Percentiles rank a stretch among this genome's conserved stretches.
These are phyloP conservation scores for Globisporangium lucens DNA, from an alignment of 352 stramenopile genomes.

Conservation along the genomic window DNA sequence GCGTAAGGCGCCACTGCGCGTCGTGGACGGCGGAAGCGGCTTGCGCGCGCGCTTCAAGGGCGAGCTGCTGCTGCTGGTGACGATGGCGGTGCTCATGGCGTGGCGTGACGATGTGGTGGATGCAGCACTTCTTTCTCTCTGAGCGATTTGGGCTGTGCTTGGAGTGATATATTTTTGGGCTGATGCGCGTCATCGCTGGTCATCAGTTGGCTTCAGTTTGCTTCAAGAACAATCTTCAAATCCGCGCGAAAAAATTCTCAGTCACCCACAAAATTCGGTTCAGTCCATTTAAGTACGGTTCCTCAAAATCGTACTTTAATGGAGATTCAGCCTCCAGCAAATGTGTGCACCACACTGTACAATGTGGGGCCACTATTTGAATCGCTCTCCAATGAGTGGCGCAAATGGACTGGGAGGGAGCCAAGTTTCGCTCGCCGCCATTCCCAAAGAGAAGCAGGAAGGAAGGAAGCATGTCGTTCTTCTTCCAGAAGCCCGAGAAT, in stretches of 20 bases:
- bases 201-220: neutral
- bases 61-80: neutral
- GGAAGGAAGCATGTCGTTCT: slow-evolving; percentile 61
- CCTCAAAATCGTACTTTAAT: neutral
- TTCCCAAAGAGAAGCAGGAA: slow-evolving; percentile 1
- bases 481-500: slow-evolving; percentile 91
- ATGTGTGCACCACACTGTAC: neutral
- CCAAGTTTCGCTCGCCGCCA: neutral
- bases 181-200: slow-evolving; percentile 3
- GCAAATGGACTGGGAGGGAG: neutral
- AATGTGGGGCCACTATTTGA: neutral
- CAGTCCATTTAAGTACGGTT: neutral
- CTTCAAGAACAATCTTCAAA: neutral
- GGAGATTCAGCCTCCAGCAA: too few relatives aligned
- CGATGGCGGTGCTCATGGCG: neutral
- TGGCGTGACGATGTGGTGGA: neutral
- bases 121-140: slow-evolving; percentile 1
- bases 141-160: neutral
- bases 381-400: neutral
- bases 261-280: neutral
- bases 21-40: neutral
- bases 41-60: slow-evolving; percentile 10
- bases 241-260: neutral
- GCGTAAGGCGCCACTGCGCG: neutral
- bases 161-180: neutral